These are phyloP conservation scores for Boletellus emodensis DNA, from an alignment of 768 basidiomycete genomes.

Conservation along the genomic window DNA sequence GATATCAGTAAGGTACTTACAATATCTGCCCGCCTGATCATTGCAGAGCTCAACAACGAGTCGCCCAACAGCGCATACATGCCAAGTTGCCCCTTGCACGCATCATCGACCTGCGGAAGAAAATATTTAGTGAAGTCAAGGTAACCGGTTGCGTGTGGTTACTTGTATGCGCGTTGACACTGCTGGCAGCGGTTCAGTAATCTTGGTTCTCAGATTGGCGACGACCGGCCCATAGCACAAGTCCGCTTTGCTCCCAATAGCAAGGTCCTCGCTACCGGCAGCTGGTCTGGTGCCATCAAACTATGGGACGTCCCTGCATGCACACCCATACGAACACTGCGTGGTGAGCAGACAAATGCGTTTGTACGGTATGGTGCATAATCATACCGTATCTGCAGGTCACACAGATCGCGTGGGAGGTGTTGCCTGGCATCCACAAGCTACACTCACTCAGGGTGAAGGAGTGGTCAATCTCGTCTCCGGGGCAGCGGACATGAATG, in stretches of 20 bases:
- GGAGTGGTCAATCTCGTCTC: slow-evolving; percentile 80
- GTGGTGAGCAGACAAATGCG: slow-evolving; percentile 48
- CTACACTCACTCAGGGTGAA: slow-evolving; percentile 67
- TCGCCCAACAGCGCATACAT: slow-evolving; percentile 90
- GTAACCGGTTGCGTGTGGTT: slow-evolving; percentile 37
- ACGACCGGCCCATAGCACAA: slow-evolving; percentile 90
- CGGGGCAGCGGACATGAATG: slow-evolving; percentile 81
- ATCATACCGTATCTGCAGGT: slow-evolving; percentile 40
- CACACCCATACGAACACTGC: slow-evolving; percentile 67
- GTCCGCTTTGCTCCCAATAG: slow-evolving; percentile 95
- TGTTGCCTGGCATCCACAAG: slow-evolving; percentile 95
- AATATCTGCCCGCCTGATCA: slow-evolving; percentile 36
- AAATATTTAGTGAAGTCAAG: slow-evolving; percentile 85
- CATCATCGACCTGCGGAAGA: slow-evolving; percentile 90
- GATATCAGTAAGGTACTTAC: slow-evolving; percentile 75
- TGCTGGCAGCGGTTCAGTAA: slow-evolving; percentile 75
- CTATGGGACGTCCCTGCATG: slow-evolving; percentile 95
- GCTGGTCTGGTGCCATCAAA: slow-evolving; percentile 94
- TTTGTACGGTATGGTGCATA: background rate
- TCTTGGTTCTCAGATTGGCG: slow-evolving; percentile 96
- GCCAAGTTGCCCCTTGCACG: slow-evolving; percentile 81
- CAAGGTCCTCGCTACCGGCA: slow-evolving; percentile 83
- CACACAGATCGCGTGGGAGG: slow-evolving; percentile 92
- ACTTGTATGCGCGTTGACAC: background rate
- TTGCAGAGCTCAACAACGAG: slow-evolving; percentile 90